Base-by-base conservation (phyloP, 495 filamentous ascomycete species). In the Penicillium canescens region DNA sequence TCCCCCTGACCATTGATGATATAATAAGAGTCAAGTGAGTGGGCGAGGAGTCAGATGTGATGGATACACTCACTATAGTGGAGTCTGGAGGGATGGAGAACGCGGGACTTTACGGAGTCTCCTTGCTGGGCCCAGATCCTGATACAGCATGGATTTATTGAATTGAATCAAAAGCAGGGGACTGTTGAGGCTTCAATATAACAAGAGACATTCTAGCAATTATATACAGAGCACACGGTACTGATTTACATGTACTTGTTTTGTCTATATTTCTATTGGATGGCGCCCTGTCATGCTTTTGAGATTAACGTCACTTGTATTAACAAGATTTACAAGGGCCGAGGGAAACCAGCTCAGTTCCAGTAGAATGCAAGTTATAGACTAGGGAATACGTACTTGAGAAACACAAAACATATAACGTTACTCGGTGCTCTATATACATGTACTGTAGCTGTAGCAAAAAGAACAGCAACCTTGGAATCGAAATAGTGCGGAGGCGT, bases 31-130 rank as follows among this genome's bases (percentile, higher is more conserved):
- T 11, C 4, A 41, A 33, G 16, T 20, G 1, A 50, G 18, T 31
- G 28, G 28, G 20, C 35, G 4, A 13, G 38, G 21, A 39, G 35
- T 49, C 7, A 53, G 45, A 56, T 64, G 63, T 66, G 63, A 66
- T 64, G 42, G 57, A 57, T 66, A 56, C 42, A 50, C 12, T 56
- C 53, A 54, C 45, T 37, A 40, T 38, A 26, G 63, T 66, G 63
- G 63, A 64, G 60, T 58, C 54, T 33, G 49, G 47, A 39, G 41
- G 21, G 14, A 60, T 66, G 60, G 60, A 61, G 46, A 50, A 48
- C 56, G 47, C 60, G 63, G 63, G 57, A 54, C 52, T 54, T 61
- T 61, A 64, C 63, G 63, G 63, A 64, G 55, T 43, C 34, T 42
- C 46, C 34, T 46, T 43, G 52, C 57, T 51, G 50, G 20, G 13